These are phyloP conservation scores for Agapanthus africanus DNA, from an alignment of 106 monocot species.

Conservation along the genomic window DNA sequence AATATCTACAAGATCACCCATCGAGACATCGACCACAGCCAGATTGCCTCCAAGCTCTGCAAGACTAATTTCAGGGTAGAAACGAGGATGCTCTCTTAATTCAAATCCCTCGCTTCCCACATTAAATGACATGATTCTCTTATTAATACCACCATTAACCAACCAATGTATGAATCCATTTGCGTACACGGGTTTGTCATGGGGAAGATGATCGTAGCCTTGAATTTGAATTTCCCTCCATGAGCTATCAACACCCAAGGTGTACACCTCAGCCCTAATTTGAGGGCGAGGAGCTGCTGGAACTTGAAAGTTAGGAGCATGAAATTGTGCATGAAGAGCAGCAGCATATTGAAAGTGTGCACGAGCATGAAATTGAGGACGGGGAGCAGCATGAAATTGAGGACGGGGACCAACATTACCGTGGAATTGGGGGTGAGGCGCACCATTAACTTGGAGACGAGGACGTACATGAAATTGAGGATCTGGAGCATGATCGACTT, in stretches of 20 bases:
- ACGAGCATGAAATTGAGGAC: background rate
- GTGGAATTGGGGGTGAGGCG: background rate
- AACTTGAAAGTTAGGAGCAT: background rate
- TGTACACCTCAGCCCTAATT: constrained; percentile 2
- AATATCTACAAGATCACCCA: background rate
- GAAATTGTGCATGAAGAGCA: background rate
- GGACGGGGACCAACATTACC: too few relatives aligned
- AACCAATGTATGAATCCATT: constrained; percentile 12
- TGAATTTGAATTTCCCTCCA: constrained; percentile 5
- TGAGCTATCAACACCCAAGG: background rate
- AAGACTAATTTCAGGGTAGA: background rate
- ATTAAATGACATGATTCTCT: constrained; percentile 15
- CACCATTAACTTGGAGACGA: too few relatives aligned
- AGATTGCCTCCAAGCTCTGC: constrained; percentile 10
- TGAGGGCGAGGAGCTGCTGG: too few relatives aligned
- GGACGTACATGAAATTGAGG: background rate
- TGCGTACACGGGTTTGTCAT: constrained; percentile 3
- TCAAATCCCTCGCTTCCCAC: constrained; percentile 7
- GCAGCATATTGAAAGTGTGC: background rate
- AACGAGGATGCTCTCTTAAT: background rate
- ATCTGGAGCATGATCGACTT: background rate
- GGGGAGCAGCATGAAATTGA: background rate
- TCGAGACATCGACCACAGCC: constrained; percentile 5
- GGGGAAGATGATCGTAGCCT: background rate
- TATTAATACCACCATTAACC: background rate